A percentile compares a stretch with the other conserved stretches of the same genome.
phyloP scores from a whole-genome alignment of 2,329 filamentous ascomycete species.

The Beauveria caledonica region DNA sequence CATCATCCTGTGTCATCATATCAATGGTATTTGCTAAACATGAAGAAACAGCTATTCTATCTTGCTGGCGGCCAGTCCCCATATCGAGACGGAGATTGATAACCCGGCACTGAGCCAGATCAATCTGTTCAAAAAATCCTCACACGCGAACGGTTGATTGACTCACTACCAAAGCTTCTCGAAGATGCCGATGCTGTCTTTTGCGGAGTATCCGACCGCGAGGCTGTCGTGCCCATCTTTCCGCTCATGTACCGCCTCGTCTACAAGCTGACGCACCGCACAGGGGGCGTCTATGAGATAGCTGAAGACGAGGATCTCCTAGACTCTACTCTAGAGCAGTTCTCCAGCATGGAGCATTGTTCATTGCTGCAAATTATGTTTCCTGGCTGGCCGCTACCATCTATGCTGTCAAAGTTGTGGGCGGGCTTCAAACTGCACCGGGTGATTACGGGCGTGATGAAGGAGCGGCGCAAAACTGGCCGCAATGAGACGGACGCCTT shows the following conservation, averaged over 20 bases:
- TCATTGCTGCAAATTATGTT: conserved; percentile 42
- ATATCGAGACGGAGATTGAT: conserved; percentile 15
- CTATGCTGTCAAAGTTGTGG: conserved; percentile 33
- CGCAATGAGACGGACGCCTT: conserved; percentile 39
- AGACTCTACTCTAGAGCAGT: conserved; percentile 34
- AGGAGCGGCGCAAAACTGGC: conserved; percentile 34
- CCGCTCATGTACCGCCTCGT: conserved; percentile 43
- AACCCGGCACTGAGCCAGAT: conserved; percentile 20
- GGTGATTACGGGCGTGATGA: conserved; percentile 39
- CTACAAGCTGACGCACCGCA: conserved; percentile 50
- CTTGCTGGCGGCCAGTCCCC: conserved; percentile 24
- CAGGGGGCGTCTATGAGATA: conserved; percentile 44
- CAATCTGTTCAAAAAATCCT: conserved; percentile 27
- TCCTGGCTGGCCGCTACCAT: conserved; percentile 40
- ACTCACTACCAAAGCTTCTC: conserved; percentile 33
- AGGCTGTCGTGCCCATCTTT: conserved; percentile 37
- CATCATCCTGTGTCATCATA: background rate
- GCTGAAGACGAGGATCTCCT: conserved; percentile 37
- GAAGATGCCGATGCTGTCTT: conserved; percentile 26
- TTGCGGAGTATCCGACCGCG: background rate
- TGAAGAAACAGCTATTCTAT: conserved; percentile 18
- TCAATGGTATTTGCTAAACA: background rate
- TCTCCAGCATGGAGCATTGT: conserved; percentile 36
- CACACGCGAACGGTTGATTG: conserved; percentile 28
- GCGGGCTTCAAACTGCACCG: conserved; percentile 39